Base-by-base conservation (phyloP, 2,329 filamentous ascomycete species). In the Colletotrichum horii region DNA sequence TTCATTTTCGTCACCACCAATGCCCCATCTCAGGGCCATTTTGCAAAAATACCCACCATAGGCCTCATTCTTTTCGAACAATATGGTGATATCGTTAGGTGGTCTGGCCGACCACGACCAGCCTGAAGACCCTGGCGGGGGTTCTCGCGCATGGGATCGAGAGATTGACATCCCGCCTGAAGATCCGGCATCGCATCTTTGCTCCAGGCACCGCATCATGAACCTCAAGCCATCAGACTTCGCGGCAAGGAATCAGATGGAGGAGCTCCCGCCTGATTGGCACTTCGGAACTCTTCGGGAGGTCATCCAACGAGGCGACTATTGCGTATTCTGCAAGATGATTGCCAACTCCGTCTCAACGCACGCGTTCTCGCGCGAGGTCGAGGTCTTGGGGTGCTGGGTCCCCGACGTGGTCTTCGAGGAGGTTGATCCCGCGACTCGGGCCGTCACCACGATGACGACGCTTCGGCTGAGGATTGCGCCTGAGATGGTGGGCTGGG, bases 101-200 rank as follows among this genome's bases (percentile, higher is more conserved):
- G 19, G 43, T 48, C 43, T 5, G 43, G 6, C 9, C 43, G 0
- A 9, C 1, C 1, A 0, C 0, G 6, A 0, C n/a, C 43, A 48
- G 43, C 43, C 43, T 22, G 43, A 48, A 3, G n/a, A 48, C 0
- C 38, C 0, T 1, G 38, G 0, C 11, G 9, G 9, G 0, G 19
- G 19, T 22, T 48, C n/a, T 48, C 43, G 43, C 6, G 43, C 43
- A 22, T 48, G 43, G 43, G 43, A 48, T 22, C n/a, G 43, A 48
- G 43, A 48, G 0, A 48, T 48, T 22, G 43, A 48, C n/a, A 48
- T 48, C 11, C 43, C 43, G n/a, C 43, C 43, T 14, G 19, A 48
- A 48, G 43, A 48, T 48, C 19, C 43, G 43, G 22, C 43, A 22
- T 48, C 43, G 43, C 43, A 48, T 48, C 43, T 48, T 22, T 48